Evolutionary conservation across 139 green algal species (phyloP), one percentile per base, ranked within the genome.

Genomic region (Penium margaritaceum): DNA sequence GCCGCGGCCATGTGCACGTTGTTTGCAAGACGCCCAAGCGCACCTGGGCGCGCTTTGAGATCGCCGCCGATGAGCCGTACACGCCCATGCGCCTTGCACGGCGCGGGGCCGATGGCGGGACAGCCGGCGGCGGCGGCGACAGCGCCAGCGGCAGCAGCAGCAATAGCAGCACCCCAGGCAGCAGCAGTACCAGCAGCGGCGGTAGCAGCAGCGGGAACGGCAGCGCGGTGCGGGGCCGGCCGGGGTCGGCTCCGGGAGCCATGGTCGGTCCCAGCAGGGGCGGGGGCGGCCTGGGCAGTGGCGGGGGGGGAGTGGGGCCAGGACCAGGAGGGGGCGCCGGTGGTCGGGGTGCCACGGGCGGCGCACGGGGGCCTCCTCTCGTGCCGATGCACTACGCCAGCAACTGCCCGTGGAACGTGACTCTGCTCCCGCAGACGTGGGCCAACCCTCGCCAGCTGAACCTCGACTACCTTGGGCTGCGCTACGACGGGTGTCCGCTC

Each of bases 331-430:
- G 0, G 29, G 60, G 12, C 35, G 34, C 36, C 21, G 35, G 17
- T n/a, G 12, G 47, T 5, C 27, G 5, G 27, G 61, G 61, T 4
- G 63, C 7, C 63, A 29, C 37, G 35, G 35, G 7, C 19, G 9
- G 19, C 55, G 9, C 19, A 64, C n/a, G 55, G 36, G 6, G 35
- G 12, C 9, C 35, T 36, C 35, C 35, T 6, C 32, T 51, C 15
- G 27, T 35, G n/a, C 34, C 63, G 44, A 3, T 39, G 27, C 34
- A 61, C 35, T 71, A 71, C 63, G 30, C 39, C 2, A 34, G 32
- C 17, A 71, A 71, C 32, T 61, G 33, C 44, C 21, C 54, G 24
- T 73, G 66, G 66, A 73, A 73, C 44, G 54, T 73, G 21, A 39
- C 27, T 12, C n/a, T 73, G 35, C 24, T 73, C 38, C 66, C 66